Percentiles rank a stretch among this genome's conserved stretches.
Evolutionary conservation across 2,329 filamentous ascomycete genomes (phyloP).

Genomic region (Pseudocercospora fuligena): DNA sequence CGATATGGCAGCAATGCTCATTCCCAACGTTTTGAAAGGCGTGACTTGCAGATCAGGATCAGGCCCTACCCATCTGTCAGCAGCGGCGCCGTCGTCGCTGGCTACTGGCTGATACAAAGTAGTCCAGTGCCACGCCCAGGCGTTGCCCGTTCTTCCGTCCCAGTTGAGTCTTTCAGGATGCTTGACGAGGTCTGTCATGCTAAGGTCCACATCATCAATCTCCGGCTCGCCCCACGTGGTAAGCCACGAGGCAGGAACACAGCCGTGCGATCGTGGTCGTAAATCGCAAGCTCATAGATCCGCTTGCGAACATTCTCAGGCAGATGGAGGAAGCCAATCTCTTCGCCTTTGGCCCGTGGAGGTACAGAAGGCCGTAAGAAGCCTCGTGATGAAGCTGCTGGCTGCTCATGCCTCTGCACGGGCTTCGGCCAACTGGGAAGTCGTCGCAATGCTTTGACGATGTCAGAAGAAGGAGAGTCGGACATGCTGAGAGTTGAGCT

Average conservation of each 20-base stretch:
- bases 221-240: constrained; percentile 15
- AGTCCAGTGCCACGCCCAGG: not conserved
- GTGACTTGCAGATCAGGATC: not conserved
- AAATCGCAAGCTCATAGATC: constrained; percentile 26
- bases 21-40: not conserved
- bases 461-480: not conserved
- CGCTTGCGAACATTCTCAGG: constrained; percentile 15
- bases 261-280: constrained; percentile 20
- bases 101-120: not conserved
- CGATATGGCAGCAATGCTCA: too few relatives aligned
- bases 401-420: not conserved
- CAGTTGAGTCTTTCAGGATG: not conserved
- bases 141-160: not conserved
- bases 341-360: not conserved
- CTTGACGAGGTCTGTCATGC: not conserved
- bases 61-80: not conserved
- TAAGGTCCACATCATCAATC: constrained; percentile 15
- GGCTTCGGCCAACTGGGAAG: not conserved
- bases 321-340: constrained; percentile 20
- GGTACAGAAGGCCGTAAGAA: not conserved
- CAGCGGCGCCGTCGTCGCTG: not conserved
- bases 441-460: not conserved
- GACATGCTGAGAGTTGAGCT: constrained; percentile 3
- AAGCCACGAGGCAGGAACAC: constrained; percentile 22
- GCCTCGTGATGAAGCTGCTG: not conserved